Percentiles rank a stretch among this genome's conserved stretches.
Evolutionary conservation across 2,329 filamentous ascomycete genomes (phyloP).

Genomic region (Coniella lustricola): DNA sequence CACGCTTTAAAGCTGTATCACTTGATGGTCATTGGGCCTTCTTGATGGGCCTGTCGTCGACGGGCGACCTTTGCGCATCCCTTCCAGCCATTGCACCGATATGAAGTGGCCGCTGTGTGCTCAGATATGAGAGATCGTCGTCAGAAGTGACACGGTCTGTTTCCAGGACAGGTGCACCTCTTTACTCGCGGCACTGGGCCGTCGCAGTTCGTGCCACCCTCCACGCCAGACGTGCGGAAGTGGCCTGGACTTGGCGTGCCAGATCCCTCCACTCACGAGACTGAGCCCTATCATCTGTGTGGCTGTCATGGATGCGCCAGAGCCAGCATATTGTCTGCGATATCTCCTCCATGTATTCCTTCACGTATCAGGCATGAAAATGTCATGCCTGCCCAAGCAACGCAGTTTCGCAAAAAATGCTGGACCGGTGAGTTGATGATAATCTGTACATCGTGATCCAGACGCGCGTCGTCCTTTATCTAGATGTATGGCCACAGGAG

Average conservation of each 20-base stretch:
- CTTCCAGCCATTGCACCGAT: too few relatives aligned
- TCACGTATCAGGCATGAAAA: too few relatives aligned
- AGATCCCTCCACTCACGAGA: slow-evolving; percentile 4
- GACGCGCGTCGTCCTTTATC: neutral
- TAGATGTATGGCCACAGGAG: neutral
- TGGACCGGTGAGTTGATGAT: neutral
- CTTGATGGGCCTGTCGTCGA: too few relatives aligned
- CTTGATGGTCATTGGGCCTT: too few relatives aligned
- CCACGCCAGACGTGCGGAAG: neutral
- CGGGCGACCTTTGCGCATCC: too few relatives aligned
- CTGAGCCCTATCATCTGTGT: slow-evolving; percentile 3
- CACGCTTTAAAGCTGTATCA: too few relatives aligned
- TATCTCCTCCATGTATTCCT: too few relatives aligned
- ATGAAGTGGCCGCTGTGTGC: neutral
- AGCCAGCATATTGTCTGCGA: neutral
- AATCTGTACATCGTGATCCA: neutral
- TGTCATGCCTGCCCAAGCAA: neutral
- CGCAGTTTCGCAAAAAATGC: neutral
- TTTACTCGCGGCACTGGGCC: slow-evolving; percentile 1
- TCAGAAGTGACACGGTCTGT: slow-evolving; percentile 7
- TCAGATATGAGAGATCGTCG: slow-evolving; percentile 16
- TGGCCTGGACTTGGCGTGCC: neutral
- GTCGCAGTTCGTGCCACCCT: slow-evolving; percentile 7
- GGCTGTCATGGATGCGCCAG: neutral
- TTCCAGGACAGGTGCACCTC: neutral